Evolutionary conservation across 2,329 filamentous ascomycete species (phyloP).

Genomic region (Blumeria graminis): DNA sequence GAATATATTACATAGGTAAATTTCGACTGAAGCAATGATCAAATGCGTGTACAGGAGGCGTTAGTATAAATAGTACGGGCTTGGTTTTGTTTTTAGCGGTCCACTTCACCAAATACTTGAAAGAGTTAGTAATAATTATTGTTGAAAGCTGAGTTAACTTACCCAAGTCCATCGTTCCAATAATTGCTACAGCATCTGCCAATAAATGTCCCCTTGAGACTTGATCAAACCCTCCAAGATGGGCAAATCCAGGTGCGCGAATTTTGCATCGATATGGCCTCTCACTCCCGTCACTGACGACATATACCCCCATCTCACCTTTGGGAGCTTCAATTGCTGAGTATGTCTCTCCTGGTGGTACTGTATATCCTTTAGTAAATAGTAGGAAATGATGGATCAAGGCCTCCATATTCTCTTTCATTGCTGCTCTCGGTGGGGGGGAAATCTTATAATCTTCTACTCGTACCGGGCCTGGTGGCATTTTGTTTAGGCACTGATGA

Average conservation of each 20-base stretch:
- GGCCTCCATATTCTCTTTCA: constrained; percentile 99
- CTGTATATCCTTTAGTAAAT: constrained; percentile 94
- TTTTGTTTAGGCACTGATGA: constrained; percentile 96
- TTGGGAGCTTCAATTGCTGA: constrained; percentile 97
- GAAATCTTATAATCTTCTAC: constrained; percentile 98
- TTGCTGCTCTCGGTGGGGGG: constrained; percentile 81
- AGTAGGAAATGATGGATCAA: constrained; percentile 98
- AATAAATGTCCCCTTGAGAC: constrained; percentile 77
- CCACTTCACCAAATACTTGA: constrained; percentile 22
- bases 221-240: constrained; percentile 85
- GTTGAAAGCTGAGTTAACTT: constrained; percentile 16
- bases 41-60: too few species aligned
- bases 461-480: constrained; percentile 80
- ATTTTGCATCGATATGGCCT: constrained; percentile 95
- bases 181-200: constrained; percentile 90
- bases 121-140: constrained; percentile 5
- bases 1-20: too few species aligned
- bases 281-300: constrained; percentile 91
- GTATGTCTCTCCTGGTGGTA: constrained; percentile 95
- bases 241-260: constrained; percentile 85
- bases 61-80: too few species aligned
- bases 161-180: constrained; percentile 74
- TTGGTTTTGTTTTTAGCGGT: constrained; percentile 18
- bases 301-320: constrained; percentile 95
- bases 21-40: too few species aligned